phyloP scores from a whole-genome alignment of 352 stramenopile species.

The Phytopythium litorale region DNA sequence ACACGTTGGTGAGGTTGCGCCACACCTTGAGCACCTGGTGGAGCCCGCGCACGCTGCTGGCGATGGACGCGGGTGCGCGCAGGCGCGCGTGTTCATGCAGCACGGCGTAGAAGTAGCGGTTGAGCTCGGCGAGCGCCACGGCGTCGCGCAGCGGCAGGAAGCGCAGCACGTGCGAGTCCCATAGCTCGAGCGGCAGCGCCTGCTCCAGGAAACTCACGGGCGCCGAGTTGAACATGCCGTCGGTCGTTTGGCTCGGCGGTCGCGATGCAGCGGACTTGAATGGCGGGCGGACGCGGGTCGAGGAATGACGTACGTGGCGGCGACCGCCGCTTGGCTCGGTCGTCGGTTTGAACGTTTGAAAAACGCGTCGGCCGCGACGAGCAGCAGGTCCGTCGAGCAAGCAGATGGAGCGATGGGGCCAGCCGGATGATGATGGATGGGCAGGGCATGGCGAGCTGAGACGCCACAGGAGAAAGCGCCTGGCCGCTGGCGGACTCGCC shows the following conservation, averaged over 20 bases:
- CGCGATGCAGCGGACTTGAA: background rate
- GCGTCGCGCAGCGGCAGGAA: slow-evolving; percentile 55
- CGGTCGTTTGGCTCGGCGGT: background rate
- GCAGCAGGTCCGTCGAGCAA: background rate
- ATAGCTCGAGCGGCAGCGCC: slow-evolving; percentile 47
- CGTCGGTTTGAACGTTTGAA: background rate
- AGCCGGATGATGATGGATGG: background rate
- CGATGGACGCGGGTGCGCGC: slow-evolving; percentile 34
- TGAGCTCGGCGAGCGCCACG: slow-evolving; percentile 52
- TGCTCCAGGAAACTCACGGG: slow-evolving; percentile 18
- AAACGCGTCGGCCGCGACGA: background rate
- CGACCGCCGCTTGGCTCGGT: background rate
- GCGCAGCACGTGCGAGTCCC: slow-evolving; percentile 42
- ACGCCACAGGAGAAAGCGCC: background rate
- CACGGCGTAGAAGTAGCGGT: slow-evolving; percentile 40
- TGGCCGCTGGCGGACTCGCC: background rate
- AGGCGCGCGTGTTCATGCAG: slow-evolving; percentile 47
- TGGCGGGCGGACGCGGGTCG: background rate
- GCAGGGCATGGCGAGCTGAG: background rate
- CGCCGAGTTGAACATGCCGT: background rate
- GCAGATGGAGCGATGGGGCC: background rate
- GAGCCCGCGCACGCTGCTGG: slow-evolving; percentile 29
- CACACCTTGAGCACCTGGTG: slow-evolving; percentile 33
- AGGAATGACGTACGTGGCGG: background rate
- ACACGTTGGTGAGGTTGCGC: slow-evolving; percentile 52